A percentile compares a stretch with the other conserved stretches of the same genome.
phyloP scores from a whole-genome alignment of 2,329 filamentous ascomycete genomes.

The Aspergillus hiratsukae region DNA sequence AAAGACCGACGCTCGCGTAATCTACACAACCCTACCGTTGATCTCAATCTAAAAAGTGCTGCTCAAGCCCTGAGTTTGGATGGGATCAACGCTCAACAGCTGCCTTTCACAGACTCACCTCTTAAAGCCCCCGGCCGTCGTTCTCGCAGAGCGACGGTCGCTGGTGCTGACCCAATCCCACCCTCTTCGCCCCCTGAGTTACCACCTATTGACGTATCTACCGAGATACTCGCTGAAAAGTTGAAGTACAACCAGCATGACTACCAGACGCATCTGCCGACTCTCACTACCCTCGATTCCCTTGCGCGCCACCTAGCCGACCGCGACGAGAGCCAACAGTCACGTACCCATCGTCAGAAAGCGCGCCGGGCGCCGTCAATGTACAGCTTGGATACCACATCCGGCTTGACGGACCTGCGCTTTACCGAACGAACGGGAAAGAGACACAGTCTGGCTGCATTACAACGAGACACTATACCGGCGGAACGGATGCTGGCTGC shows the following conservation, averaged over 20 bases:
- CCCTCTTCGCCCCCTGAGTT: constrained; percentile 32
- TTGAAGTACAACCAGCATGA: constrained; percentile 17
- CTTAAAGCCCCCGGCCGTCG: constrained; percentile 10
- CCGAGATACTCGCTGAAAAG: constrained; percentile 17
- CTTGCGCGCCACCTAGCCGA: constrained; percentile 18
- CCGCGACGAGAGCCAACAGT: constrained; percentile 15
- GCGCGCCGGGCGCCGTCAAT: constrained; percentile 21
- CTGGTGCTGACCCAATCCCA: constrained; percentile 13
- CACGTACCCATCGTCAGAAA: constrained; percentile 19
- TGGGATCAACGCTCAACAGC: constrained; percentile 24
- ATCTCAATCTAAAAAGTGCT: constrained; percentile 21
- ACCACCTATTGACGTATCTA: constrained; percentile 19
- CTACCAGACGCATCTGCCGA: constrained; percentile 20
- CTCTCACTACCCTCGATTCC: constrained; percentile 24
- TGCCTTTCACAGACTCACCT: constrained; percentile 19
- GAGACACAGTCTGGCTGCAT: constrained; percentile 17
- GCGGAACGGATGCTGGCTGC: constrained; percentile 33
- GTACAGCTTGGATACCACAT: constrained; percentile 28
- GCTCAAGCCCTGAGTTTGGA: constrained; percentile 21
- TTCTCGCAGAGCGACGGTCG: constrained; percentile 9
- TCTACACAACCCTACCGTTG: constrained; percentile 13
- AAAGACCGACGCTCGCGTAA: constrained; percentile 24
- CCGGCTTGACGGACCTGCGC: constrained; percentile 15
- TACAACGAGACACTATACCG: constrained; percentile 23
- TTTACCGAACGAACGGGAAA: constrained; percentile 18